Conservation (phyloP, 1,284 basidiomycete genomes). For the Leccinum insigne region DNA sequence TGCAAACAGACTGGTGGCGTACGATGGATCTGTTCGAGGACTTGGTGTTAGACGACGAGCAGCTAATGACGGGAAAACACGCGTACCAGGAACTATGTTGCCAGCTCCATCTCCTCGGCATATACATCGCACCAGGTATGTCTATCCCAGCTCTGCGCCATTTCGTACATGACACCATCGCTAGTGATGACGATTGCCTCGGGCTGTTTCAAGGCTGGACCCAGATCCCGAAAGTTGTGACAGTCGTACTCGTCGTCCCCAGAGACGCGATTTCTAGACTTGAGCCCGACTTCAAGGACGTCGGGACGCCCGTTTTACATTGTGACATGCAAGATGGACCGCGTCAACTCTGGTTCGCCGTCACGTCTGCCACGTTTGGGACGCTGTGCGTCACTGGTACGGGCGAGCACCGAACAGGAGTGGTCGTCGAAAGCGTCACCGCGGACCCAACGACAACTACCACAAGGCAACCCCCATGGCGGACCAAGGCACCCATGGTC, state of each 20-base stretch:
- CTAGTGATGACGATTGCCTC: neutral
- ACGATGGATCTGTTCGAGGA: constrained; percentile 34
- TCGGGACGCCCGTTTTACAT: constrained; percentile 39
- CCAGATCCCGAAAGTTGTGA: constrained; percentile 22
- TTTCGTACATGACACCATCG: neutral
- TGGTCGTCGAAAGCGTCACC: constrained; percentile 32
- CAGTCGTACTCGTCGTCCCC: constrained; percentile 28
- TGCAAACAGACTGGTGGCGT: constrained; percentile 35
- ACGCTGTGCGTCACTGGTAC: constrained; percentile 23
- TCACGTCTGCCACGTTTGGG: constrained; percentile 41
- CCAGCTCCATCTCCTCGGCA: constrained; percentile 37
- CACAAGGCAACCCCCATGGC: constrained; percentile 19
- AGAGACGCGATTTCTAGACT: constrained; percentile 18
- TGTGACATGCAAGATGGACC: constrained; percentile 30
- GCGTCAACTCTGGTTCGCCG: constrained; percentile 36
- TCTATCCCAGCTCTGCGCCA: neutral
- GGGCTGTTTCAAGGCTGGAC: constrained; percentile 22
- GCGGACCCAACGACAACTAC: neutral
- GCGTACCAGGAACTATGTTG: constrained; percentile 43
- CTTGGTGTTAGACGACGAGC: constrained; percentile 29
- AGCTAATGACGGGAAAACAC: constrained; percentile 33
- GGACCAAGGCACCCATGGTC: constrained; percentile 36
- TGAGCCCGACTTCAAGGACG: constrained; percentile 19
- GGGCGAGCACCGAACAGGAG: constrained; percentile 20
- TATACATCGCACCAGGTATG: constrained; percentile 21